phyloP scores from a whole-genome alignment of 768 basidiomycete genomes.

The Lactarius deliciosus region DNA sequence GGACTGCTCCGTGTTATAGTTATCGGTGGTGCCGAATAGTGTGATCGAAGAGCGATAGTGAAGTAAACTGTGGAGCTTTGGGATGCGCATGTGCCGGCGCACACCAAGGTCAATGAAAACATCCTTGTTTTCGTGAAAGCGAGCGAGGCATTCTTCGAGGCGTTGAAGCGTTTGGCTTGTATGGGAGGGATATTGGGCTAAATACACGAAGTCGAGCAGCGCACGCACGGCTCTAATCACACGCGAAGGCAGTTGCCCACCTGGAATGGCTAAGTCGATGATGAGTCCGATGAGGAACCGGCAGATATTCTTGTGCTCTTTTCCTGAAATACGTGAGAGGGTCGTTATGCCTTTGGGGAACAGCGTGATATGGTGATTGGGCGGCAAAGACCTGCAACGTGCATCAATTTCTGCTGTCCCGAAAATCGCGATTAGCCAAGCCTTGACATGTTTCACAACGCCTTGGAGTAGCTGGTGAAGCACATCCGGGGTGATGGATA shows the following conservation, averaged over 20 bases:
- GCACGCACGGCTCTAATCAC: no score
- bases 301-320: slow-evolving; percentile 32
- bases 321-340: slow-evolving; percentile 31
- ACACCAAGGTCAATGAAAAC: no score
- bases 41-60: slow-evolving; percentile 37
- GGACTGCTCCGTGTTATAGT: no score
- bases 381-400: slow-evolving; percentile 30
- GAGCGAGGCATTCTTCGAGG: slow-evolving; percentile 9
- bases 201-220: no score
- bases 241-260: no score
- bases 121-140: no score
- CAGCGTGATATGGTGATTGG: slow-evolving; percentile 30
- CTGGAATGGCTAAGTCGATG: no score
- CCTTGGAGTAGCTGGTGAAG: no score
- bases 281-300: no score
- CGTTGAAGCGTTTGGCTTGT: slow-evolving; percentile 18
- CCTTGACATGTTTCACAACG: no score
- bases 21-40: slow-evolving; percentile 58
- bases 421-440: no score
- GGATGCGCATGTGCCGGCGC: slow-evolving; percentile 29
- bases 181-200: slow-evolving; percentile 26
- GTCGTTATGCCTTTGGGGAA: slow-evolving; percentile 32
- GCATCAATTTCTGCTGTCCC: slow-evolving; percentile 27
- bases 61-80: slow-evolving; percentile 31
- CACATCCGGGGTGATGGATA: no score